Evolutionary conservation across 2,329 filamentous ascomycete species (phyloP).

Genomic region (Diaporthe ampelina): DNA sequence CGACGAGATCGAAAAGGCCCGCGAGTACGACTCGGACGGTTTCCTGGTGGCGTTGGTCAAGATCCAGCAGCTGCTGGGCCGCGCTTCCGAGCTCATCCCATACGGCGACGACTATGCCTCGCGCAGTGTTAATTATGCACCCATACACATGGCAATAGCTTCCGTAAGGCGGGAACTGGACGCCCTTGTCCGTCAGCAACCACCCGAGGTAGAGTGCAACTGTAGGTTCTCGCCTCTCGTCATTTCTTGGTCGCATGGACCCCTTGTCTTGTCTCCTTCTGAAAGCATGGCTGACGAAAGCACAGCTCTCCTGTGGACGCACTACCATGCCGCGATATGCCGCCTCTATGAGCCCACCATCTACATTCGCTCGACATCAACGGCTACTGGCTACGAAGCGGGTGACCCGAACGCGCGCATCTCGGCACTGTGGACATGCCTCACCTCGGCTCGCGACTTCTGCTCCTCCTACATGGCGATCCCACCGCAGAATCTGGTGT

Average conservation of each 20-base stretch:
- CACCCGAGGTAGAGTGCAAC: conserved; percentile 44
- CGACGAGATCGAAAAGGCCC: conserved; percentile 47
- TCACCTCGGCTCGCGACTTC: conserved; percentile 48
- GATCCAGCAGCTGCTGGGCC: conserved; percentile 52
- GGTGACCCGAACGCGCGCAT: conserved; percentile 49
- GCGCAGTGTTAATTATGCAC: conserved; percentile 44
- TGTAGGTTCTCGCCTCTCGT: conserved; percentile 40
- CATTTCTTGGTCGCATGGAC: too few relatives aligned
- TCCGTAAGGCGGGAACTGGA: conserved; percentile 52
- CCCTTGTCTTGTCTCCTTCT: too few relatives aligned
- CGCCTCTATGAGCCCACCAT: conserved; percentile 57
- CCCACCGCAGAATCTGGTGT: conserved; percentile 46
- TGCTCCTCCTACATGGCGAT: conserved; percentile 48
- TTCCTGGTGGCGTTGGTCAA: conserved; percentile 51
- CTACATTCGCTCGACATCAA: conserved; percentile 45
- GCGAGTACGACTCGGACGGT: conserved; percentile 51
- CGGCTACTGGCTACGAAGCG: conserved; percentile 34
- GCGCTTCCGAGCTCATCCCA: conserved; percentile 47
- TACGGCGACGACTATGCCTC: conserved; percentile 41
- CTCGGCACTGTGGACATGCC: conserved; percentile 55
- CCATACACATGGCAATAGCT: conserved; percentile 52
- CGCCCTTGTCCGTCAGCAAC: conserved; percentile 38
- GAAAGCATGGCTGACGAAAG: neutral
- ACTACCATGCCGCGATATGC: conserved; percentile 51
- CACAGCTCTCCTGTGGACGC: conserved; percentile 52